phyloP scores from a whole-genome alignment of 1,284 basidiomycete species.

The Pterula multifida region DNA sequence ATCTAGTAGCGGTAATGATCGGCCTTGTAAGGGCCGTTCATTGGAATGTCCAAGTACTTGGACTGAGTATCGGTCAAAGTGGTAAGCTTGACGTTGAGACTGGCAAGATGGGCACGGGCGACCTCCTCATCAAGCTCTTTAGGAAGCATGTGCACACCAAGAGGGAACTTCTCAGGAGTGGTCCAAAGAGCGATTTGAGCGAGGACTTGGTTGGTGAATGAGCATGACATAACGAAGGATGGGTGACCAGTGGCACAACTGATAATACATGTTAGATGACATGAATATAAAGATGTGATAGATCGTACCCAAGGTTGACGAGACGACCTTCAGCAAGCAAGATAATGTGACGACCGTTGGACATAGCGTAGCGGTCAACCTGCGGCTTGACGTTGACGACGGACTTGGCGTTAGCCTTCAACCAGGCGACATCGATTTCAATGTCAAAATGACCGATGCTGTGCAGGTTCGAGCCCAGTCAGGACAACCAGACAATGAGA shows the following conservation, averaged over 20 bases:
- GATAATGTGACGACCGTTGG: conserved; percentile 87
- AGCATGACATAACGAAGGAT: conserved; percentile 99
- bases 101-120: conserved; percentile 85
- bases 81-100: conserved; percentile 93
- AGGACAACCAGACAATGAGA: conserved; percentile 28
- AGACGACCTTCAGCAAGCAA: conserved; percentile 98
- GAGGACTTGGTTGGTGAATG: conserved; percentile 97
- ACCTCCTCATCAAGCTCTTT: conserved; percentile 99
- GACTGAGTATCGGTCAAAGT: conserved; percentile 70
- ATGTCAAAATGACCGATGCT: conserved; percentile 99
- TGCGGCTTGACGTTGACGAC: conserved; percentile 96
- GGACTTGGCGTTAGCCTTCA: conserved; percentile 86
- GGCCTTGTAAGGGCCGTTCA: conserved; percentile 89
- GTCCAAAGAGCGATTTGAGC: conserved; percentile 99
- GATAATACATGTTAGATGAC: conserved; percentile 5
- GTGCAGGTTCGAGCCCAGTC: no score
- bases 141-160: conserved; percentile 93
- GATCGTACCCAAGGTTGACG: conserved; percentile 87
- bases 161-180: conserved; percentile 78
- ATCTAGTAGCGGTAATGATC: conserved; percentile 60
- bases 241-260: conserved; percentile 86
- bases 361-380: conserved; percentile 95
- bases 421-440: conserved; percentile 98
- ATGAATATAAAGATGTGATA: neutral
- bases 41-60: conserved; percentile 86